Percentiles rank a stretch among this genome's conserved stretches.
These are phyloP conservation scores for Ananas comosus DNA, from an alignment of 176 grass and related monocot species.

Conservation along the genomic window DNA sequence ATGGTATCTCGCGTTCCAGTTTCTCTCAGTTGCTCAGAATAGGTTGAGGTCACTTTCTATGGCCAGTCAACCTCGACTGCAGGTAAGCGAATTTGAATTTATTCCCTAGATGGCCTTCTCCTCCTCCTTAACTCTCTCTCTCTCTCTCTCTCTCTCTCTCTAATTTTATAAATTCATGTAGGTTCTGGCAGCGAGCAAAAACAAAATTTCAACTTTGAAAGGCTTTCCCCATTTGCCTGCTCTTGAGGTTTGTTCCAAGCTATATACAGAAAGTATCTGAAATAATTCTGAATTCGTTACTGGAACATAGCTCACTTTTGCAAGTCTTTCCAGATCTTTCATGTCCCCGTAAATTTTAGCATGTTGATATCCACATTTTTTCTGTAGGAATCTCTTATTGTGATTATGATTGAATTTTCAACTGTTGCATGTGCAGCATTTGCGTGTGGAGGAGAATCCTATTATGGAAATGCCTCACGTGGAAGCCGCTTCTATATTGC, in stretches of 20 bases:
- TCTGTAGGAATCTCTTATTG: neutral
- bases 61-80: conserved; percentile 75
- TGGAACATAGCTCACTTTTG: too few relatives aligned
- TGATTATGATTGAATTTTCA: conserved; percentile 23
- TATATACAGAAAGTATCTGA: neutral
- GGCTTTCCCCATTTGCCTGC: conserved; percentile 81
- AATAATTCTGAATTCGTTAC: neutral
- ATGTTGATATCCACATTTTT: too few relatives aligned
- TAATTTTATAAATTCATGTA: conserved; percentile 10
- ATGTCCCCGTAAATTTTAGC: neutral
- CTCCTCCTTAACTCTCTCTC: neutral
- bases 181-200: conserved; percentile 91
- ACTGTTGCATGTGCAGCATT: conserved; percentile 45
- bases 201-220: conserved; percentile 93
- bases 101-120: neutral
- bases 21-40: conserved; percentile 94
- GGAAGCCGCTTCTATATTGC: conserved; percentile 66
- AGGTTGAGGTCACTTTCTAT: conserved; percentile 78
- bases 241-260: conserved; percentile 49
- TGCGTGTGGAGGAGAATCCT: conserved; percentile 89
- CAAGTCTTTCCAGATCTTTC: neutral
- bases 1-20: conserved; percentile 47
- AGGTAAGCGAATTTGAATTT: conserved; percentile 43
- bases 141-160: conserved; percentile 3
- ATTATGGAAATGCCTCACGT: conserved; percentile 76